Evolutionary conservation across 169 alveolate species (phyloP), one percentile per base, ranked within the genome.

Genomic region (Eimeria falciformis): DNA sequence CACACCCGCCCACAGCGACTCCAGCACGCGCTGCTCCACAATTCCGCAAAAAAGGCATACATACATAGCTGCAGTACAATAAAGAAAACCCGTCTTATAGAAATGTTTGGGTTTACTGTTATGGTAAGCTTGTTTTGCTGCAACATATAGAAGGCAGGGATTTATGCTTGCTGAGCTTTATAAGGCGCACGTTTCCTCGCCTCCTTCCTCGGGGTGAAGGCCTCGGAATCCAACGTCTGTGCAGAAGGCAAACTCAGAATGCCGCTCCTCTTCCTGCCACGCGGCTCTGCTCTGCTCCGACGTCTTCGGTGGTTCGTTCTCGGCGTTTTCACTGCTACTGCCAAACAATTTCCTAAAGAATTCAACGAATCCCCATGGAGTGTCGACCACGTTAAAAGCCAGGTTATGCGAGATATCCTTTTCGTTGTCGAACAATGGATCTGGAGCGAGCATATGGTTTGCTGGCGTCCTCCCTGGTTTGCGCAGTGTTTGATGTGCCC

Each of bases 1-100:
- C 89, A 81, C 29, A 81, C 89, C 43, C 89, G 89, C 33, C 89
- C 89, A 27, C 89, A 81, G 5, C 89, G 89, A 29, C 89, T 81
- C 89, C 89, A 81, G 5, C 89, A 81, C 11, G 89, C 89, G 75
- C 89, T 81, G 56, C 18, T 18, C n/a, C 17, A 53, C 33, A 25
- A 53, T 25, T 46, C 50, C 46, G 53, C 37, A 27, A n/a, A 50
- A 7, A 50, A 50, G 62, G 62, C 62, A 50, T 11, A 11, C 62
- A 50, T 50, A 50, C 62, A 50, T 11, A 50, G 7, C n/a, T n/a
- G 25, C 84, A 75, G 45, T 50, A 50, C 11, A 50, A 50, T 50
- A 50, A n/a, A n/a, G n/a, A n/a, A n/a, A n/a, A n/a, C n/a, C n/a
- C n/a, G n/a, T n/a, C n/a, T n/a, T n/a, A n/a, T n/a, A n/a, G n/a